A percentile compares a stretch with the other conserved stretches of the same genome.
Conservation (phyloP, 2,329 filamentous ascomycete genomes). For the Orbilia ellipsospora region DNA sequence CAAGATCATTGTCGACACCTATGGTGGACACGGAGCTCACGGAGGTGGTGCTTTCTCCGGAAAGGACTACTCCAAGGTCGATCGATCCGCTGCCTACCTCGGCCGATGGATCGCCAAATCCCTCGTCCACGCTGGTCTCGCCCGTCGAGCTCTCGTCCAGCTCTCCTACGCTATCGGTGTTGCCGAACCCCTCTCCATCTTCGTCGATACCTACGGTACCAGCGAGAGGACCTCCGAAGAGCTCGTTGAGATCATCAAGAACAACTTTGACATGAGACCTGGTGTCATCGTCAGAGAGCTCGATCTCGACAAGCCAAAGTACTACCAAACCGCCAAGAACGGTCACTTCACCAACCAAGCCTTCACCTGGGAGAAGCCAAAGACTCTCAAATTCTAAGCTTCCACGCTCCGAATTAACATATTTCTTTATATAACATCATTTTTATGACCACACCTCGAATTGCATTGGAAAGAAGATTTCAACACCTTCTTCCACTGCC, state of each 20-base stretch:
- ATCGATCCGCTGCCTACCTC: constrained; percentile 96
- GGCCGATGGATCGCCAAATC: constrained; percentile 99
- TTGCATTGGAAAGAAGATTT: constrained; percentile 56
- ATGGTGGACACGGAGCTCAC: constrained; percentile 99
- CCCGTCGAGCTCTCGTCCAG: constrained; percentile 93
- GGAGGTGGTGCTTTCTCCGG: constrained; percentile 99
- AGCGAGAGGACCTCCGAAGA: constrained; percentile 88
- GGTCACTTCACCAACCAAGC: constrained; percentile 99
- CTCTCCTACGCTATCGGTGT: constrained; percentile 99
- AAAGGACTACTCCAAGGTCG: constrained; percentile 99
- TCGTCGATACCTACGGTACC: constrained; percentile 97
- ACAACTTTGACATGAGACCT: constrained; percentile 97
- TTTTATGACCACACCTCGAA: constrained; percentile 38
- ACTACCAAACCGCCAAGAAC: constrained; percentile 98
- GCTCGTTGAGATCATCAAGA: constrained; percentile 91
- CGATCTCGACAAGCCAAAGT: constrained; percentile 94
- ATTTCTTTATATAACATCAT: constrained; percentile 19
- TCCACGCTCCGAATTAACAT: constrained; percentile 20
- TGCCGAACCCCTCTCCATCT: constrained; percentile 95
- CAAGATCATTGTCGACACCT: constrained; percentile 99
- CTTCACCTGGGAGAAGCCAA: constrained; percentile 99
- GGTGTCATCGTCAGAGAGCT: constrained; percentile 99
- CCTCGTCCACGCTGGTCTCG: constrained; percentile 85
- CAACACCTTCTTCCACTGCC: constrained; percentile 56
- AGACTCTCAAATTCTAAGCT: constrained; percentile 87